Evolutionary conservation across 192 early-diverging fungal genomes (phyloP).

Genomic region (Linnemannia hyalina): DNA sequence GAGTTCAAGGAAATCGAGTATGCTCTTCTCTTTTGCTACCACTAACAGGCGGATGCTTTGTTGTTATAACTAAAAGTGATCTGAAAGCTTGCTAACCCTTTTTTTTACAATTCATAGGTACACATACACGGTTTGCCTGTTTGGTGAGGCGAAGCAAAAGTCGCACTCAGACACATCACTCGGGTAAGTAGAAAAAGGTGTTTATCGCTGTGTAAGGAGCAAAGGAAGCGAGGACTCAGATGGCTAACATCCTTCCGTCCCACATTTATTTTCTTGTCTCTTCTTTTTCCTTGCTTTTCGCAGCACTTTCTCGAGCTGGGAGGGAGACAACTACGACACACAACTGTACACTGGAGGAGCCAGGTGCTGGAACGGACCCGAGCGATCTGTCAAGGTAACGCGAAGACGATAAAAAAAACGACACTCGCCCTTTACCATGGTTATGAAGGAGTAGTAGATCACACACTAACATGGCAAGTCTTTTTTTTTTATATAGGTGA

Average conservation of each 20-base stretch:
- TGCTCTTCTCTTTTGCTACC: background rate
- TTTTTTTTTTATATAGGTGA: slow-evolving; percentile 19
- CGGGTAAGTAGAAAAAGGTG: slow-evolving; percentile 55
- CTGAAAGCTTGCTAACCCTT: background rate
- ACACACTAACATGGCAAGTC: background rate
- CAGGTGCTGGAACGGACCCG: slow-evolving; percentile 97
- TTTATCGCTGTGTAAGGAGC: background rate
- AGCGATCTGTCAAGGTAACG: slow-evolving; percentile 79
- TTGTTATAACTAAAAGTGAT: too few species aligned
- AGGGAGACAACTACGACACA: slow-evolving; percentile 63
- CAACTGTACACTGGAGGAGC: slow-evolving; percentile 83
- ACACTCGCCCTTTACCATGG: background rate
- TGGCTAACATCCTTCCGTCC: background rate
- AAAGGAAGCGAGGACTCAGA: background rate
- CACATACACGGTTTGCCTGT: slow-evolving; percentile 77
- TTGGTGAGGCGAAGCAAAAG: slow-evolving; percentile 85
- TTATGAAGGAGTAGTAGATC: too few species aligned
- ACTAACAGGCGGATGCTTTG: too few species aligned
- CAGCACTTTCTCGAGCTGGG: slow-evolving; percentile 68
- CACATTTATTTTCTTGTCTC: background rate
- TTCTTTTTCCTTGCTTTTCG: slow-evolving; percentile 7
- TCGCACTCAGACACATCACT: slow-evolving; percentile 74
- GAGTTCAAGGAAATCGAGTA: slow-evolving; percentile 77
- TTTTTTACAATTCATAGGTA: slow-evolving; percentile 63
- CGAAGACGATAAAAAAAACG: background rate